phyloP scores from a whole-genome alignment of 164 flowering plant species.

The Protea cynaroides region DNA sequence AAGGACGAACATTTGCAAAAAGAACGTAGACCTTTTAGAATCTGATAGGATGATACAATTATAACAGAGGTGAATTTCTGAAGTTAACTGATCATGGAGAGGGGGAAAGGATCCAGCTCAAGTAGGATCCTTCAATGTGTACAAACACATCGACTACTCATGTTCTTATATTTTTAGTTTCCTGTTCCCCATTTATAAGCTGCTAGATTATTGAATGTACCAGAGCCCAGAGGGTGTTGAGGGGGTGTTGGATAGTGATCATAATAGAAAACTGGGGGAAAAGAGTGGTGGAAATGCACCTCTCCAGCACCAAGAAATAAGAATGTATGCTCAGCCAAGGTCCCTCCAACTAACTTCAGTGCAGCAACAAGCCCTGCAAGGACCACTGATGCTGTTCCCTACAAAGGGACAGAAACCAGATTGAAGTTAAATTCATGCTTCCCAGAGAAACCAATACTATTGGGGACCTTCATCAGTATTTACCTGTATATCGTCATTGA shows the following conservation, averaged over 20 bases:
- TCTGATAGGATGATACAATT: neutral
- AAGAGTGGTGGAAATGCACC: slow-evolving; percentile 28
- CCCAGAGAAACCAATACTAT: neutral
- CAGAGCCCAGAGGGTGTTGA: neutral
- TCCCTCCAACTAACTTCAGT: slow-evolving; percentile 57
- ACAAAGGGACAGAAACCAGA: slow-evolving; percentile 5
- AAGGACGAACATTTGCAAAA: neutral
- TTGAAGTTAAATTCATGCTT: neutral
- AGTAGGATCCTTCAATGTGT: neutral
- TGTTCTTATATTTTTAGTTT: neutral
- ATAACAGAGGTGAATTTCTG: too few relatives aligned
- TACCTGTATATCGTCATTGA: slow-evolving; percentile 96
- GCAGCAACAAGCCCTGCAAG: slow-evolving; percentile 72
- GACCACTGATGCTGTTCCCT: slow-evolving; percentile 93
- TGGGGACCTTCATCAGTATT: neutral
- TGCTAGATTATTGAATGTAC: neutral
- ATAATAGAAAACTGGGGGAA: too few relatives aligned
- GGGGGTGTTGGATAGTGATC: too few relatives aligned
- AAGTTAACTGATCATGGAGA: neutral
- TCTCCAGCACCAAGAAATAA: slow-evolving; percentile 93
- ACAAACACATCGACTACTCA: neutral
- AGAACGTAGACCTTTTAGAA: neutral
- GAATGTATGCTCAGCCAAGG: slow-evolving; percentile 71
- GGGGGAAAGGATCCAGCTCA: neutral
- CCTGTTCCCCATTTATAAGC: neutral